Evolutionary conservation across 2,329 filamentous ascomycete genomes (phyloP), one percentile per base, ranked within the genome.

Genomic region (Celoporthe dispersa): DNA sequence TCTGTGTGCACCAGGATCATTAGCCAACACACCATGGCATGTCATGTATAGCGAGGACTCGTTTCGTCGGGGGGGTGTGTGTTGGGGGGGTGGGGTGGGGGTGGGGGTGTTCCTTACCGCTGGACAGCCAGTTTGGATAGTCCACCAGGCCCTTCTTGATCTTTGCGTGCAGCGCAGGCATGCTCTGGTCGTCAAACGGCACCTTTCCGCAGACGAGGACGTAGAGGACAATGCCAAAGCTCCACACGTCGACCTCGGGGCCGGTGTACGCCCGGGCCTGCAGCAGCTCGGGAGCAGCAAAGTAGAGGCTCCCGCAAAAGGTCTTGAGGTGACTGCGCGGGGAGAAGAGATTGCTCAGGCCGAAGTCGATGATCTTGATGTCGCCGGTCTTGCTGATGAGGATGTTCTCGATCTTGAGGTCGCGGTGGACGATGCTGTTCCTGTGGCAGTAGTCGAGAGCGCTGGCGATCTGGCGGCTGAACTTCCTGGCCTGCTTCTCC

Each of bases 291-390:
- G 96, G 96, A 1, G 96, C 96, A 37, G 96, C 96, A 83, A 99
- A 99, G 80, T 99, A 99, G 51, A 99, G 84, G 84, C 94, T 98
- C 62, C 96, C 96, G 77, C 96, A 99, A 78, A 98, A 99, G 0
- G 96, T 99, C 82, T 97, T 98, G 70, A 98, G 86, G 73, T 97
- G 91, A 72, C 88, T 88, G 60, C 91, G 87, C 0, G 96, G 96
- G 8, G 94, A 91, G 80, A 98, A 99, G 5, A 98, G 88, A 77
- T 99, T 99, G 84, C 95, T 98, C 68, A 99, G 85, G 39, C 95
- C 96, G 80, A 99, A 99, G 79, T 99, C 96, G 75, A 99, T 99
- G 76, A 99, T 98, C 80, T 98, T 98, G 81, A 99, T 99, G 78
- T 99, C 96, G 55, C 96, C 96, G 1, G 93, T 98, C 84, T 98